Percentiles rank a stretch among this genome's conserved stretches.
Evolutionary conservation across 1,284 basidiomycete species (phyloP).

Genomic region (Boletellus deceptivus): DNA sequence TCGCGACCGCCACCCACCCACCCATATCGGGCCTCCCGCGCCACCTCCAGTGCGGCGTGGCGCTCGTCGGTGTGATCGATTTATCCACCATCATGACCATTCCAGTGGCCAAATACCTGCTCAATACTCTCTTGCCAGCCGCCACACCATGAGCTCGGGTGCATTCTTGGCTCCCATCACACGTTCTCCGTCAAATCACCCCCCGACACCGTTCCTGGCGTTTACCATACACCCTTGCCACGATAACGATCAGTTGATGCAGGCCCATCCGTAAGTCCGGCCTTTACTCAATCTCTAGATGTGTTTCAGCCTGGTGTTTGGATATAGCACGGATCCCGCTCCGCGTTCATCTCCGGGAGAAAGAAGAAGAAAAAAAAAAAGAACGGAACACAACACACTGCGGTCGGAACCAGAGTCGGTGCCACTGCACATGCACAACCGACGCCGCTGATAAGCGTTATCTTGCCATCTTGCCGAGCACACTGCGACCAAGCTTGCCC

Average conservation of each 20-base stretch:
- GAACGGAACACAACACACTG: too few species aligned
- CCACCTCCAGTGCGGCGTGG: slow-evolving; percentile 6
- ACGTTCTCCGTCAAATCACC: not conserved
- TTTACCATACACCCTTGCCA: too few species aligned
- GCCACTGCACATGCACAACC: slow-evolving; percentile 3
- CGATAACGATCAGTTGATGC: too few species aligned
- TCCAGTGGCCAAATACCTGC: not conserved
- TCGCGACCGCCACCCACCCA: slow-evolving; percentile 2
- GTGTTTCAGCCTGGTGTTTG: too few species aligned
- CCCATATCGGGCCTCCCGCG: not conserved
- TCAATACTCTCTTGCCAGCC: not conserved
- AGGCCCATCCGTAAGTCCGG: too few species aligned
- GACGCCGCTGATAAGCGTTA: slow-evolving; percentile 15
- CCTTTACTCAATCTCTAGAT: too few species aligned
- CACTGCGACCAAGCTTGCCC: not conserved
- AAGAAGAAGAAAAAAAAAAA: too few species aligned
- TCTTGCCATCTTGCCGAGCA: slow-evolving; percentile 7
- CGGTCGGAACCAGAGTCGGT: not conserved
- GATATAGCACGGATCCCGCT: too few species aligned
- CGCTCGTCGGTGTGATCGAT: slow-evolving; percentile 1
- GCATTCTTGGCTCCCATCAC: not conserved
- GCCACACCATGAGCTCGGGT: slow-evolving; percentile 8
- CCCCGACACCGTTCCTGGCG: not conserved
- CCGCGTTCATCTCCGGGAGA: too few species aligned
- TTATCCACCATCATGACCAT: slow-evolving; percentile 2